phyloP scores from a whole-genome alignment of 305 asterid genomes.

The Striga hermonthica region DNA sequence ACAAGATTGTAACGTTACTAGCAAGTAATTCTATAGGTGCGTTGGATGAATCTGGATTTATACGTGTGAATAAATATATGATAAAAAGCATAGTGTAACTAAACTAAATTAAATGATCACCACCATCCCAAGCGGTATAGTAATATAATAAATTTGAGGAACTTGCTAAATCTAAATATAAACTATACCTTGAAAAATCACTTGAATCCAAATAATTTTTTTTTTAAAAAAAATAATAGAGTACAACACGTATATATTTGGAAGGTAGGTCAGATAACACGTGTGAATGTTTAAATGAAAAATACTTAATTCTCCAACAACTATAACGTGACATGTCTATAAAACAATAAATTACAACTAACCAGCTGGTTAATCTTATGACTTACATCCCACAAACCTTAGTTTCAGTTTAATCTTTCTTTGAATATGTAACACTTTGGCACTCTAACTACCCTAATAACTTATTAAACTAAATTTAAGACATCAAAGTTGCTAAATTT shows the following conservation, averaged over 20 bases:
- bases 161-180: constrained; percentile 30
- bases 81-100: constrained; percentile 14
- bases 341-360: constrained; percentile 19
- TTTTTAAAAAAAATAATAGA: constrained; percentile 3
- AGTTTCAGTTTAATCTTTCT: not conserved
- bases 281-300: constrained; percentile 10
- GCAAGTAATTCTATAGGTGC: constrained; percentile 22
- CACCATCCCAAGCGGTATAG: not conserved
- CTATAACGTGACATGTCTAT: too few relatives aligned
- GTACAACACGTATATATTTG: constrained; percentile 26
- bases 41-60: constrained; percentile 12
- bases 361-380: constrained; percentile 9
- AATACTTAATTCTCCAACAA: not conserved
- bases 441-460: constrained; percentile 2
- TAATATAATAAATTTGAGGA: constrained; percentile 17
- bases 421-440: constrained; percentile 12
- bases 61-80: not conserved
- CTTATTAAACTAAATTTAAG: not conserved
- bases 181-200: constrained; percentile 67
- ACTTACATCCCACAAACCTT: not conserved
- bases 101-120: constrained; percentile 12
- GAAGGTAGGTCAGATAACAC: constrained; percentile 29
- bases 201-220: constrained; percentile 37
- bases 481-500: constrained; percentile 5
- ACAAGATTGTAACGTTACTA: constrained; percentile 39